A percentile compares a stretch with the other conserved stretches of the same genome.
Evolutionary conservation across 225 moss, liverwort and hornwort species (phyloP).

Genomic region (Marchantia paleacea): DNA sequence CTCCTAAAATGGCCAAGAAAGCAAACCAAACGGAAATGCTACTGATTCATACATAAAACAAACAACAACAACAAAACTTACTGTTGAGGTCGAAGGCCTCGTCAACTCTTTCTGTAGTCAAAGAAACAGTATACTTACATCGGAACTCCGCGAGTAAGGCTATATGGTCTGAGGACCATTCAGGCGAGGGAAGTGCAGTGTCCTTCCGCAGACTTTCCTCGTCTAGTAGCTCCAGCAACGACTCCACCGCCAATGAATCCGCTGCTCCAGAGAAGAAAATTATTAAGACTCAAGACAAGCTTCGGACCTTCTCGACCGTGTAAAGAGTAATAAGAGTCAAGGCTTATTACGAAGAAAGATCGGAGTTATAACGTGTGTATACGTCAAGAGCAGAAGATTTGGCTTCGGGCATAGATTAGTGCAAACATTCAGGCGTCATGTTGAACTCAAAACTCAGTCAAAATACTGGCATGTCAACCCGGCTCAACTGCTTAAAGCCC

Average conservation of each 20-base stretch:
- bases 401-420: too few species aligned
- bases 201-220: constrained; percentile 63
- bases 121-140: constrained; percentile 28
- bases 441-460: too few species aligned
- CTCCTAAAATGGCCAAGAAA: too few species aligned
- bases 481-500: too few species aligned
- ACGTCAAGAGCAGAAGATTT: neutral
- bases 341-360: neutral
- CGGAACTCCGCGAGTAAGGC: constrained; percentile 62
- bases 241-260: constrained; percentile 55
- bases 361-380: neutral
- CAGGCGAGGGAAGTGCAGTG: constrained; percentile 56
- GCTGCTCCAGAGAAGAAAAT: constrained; percentile 23
- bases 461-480: too few species aligned
- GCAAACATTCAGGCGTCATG: too few species aligned
- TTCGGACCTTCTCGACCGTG: neutral
- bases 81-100: neutral
- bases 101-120: neutral
- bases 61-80: neutral
- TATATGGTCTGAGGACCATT: constrained; percentile 62
- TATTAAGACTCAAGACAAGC: neutral
- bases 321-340: neutral
- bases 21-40: too few species aligned
- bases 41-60: too few species aligned
- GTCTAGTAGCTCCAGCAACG: constrained; percentile 54